Base-by-base conservation (phyloP, 768 basidiomycete species). In the Rhizopogon rudus region DNA sequence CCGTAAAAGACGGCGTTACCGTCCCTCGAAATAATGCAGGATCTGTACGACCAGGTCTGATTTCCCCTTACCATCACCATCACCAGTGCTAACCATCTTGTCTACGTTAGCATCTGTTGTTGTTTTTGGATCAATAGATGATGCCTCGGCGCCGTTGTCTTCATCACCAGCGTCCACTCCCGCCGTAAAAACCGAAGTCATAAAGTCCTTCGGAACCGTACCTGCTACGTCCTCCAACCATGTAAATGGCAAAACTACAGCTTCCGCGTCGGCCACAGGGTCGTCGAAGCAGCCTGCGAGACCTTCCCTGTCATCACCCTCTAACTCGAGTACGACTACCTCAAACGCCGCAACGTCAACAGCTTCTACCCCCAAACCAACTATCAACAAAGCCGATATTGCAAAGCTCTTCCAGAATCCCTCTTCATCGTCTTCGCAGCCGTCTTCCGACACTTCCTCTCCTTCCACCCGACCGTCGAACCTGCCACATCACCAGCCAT, bases 51-150 rank as follows among this genome's bases (percentile, higher is more conserved):
- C 80, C 81, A 78, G 81, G 88, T 84, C 65, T 60, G 75, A 69
- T 57, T 57, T 65, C 58, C 41, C 3, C 44, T 14, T 20, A 4
- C 6, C 9, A 40, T 28, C 10, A 14, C 9, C 3, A 8, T 35
- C 13, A 7, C n/a, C 55, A 44, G 56, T 39, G 52, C 52, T 54
- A 59, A 41, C 48, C 22, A 10, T 59, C 35, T 37, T 44, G 22
- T 25, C 22, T 25, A 25, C 22, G 22, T 52, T 59, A 88, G 83
- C 80, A 63, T 82, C 81, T 51, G 86, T 96, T 61, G 88, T 87
- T 49, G 22, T 25, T 20, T 94, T 95, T 75, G 93, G 93, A 63
- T 92, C 92, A 45, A 90, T 94, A 79, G 87, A 92, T 73, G 88
- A 91, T 71, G 81, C 79, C 10, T 69, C 75, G 61, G 84, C 90